Base-by-base conservation (phyloP, 2,329 filamentous ascomycete genomes). In the Diaporthe sp. region DNA sequence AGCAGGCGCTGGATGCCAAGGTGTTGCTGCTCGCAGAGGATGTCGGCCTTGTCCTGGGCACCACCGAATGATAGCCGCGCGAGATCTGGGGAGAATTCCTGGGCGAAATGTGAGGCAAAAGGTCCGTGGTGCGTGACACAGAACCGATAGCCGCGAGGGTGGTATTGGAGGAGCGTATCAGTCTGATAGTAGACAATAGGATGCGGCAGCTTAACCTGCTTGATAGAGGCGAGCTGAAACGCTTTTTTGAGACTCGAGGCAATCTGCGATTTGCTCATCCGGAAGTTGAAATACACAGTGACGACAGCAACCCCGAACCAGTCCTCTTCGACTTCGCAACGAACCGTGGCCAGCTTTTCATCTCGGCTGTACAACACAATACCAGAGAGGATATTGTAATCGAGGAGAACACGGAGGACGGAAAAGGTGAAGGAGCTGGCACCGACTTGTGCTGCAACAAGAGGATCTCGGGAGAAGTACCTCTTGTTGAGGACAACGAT, bases 171-270 rank as follows among this genome's bases (percentile, higher is more conserved):
- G 17, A 47, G 59, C 10, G 59, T 65, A 47, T 65, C 59, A 9
- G 59, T 65, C 42, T 65, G 59, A 27, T 65, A 65, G 59, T 65
- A 65, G 59, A 65, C 42, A 35, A 65, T 65, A 47, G 59, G 27
- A 35, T 8, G 9, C 9, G 39, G 10, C 12, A 30, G 59, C 25
- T 32, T 65, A 19, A 4, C 9, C 17, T 47, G 15, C 59, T 25
- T 47, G 42, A 8, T 47, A 30, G 19, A 25, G 10, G 39, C 27
- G 27, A 47, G 39, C 2, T 25, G 59, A 30, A 65, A 65, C 10
- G 39, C 39, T 4, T 50, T 32, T 3, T n/a, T n/a, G 27, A 65
- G 59, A 39, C 39, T 30, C 1, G 59, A 5, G n/a, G 39, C 19
- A n/a, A 65, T n/a, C 27, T 32, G 59, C 7, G 25, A 1, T 8